Conservation (phyloP, 2,329 filamentous ascomycete genomes). For the Phaeoacremonium minimum region DNA sequence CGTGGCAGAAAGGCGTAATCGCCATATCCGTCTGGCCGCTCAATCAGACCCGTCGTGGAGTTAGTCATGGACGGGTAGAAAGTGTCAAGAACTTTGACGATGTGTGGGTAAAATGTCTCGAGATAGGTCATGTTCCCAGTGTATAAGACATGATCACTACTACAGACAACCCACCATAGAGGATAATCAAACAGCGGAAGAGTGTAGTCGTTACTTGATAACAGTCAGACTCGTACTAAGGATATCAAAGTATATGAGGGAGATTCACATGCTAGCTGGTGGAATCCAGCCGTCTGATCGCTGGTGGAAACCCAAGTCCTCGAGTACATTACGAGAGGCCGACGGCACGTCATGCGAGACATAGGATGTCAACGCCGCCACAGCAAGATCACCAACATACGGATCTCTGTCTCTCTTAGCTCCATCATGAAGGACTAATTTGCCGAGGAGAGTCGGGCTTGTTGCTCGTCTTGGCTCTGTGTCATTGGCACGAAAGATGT, state of each 20-base stretch:
- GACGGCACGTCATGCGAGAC: slow-evolving; percentile 36
- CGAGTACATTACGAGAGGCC: slow-evolving; percentile 40
- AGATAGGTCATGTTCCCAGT: slow-evolving; percentile 39
- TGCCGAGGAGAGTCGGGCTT: slow-evolving; percentile 36
- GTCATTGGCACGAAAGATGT: slow-evolving; percentile 39
- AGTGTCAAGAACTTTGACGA: slow-evolving; percentile 35
- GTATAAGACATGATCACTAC: slow-evolving; percentile 44
- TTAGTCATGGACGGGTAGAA: slow-evolving; percentile 41
- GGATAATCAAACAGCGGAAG: slow-evolving; percentile 48
- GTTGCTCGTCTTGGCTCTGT: slow-evolving; percentile 41
- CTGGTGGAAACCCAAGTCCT: slow-evolving; percentile 44
- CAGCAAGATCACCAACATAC: slow-evolving; percentile 47
- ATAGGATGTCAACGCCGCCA: slow-evolving; percentile 42
- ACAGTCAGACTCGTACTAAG: too few species aligned
- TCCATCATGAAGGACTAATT: slow-evolving; percentile 43
- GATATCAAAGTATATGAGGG: too few species aligned
- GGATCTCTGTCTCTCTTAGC: slow-evolving; percentile 49
- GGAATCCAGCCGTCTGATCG: slow-evolving; percentile 48
- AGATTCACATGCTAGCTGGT: slow-evolving; percentile 49
- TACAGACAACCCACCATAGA: slow-evolving; percentile 46
- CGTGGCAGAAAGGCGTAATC: slow-evolving; percentile 48
- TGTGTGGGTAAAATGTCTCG: slow-evolving; percentile 31
- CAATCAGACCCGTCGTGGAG: slow-evolving; percentile 30
- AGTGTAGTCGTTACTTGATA: slow-evolving; percentile 38
- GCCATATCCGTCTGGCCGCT: slow-evolving; percentile 38